Percentiles rank a stretch among this genome's conserved stretches.
phyloP scores from a whole-genome alignment of 345 rosid species.

The Aethionema arabicum region DNA sequence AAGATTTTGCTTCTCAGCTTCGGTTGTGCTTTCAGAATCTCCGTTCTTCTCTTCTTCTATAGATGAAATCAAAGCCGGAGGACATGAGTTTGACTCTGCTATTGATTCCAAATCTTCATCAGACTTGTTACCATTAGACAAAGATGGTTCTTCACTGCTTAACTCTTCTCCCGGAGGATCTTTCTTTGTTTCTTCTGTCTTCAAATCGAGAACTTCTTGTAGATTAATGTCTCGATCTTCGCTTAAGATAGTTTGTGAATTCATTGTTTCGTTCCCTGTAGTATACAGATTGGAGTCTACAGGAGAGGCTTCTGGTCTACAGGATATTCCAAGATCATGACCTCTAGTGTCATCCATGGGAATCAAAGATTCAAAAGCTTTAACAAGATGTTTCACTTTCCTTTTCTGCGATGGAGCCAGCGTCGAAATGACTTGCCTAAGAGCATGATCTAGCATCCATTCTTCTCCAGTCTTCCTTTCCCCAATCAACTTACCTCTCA shows the following conservation, averaged over 20 bases:
- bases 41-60: constrained; percentile 28
- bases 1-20: constrained; percentile 47
- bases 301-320: not conserved
- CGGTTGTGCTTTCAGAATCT: constrained; percentile 35
- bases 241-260: not conserved
- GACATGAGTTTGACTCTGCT: constrained; percentile 22
- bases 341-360: constrained; percentile 34
- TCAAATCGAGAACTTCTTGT: constrained; percentile 11
- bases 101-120: constrained; percentile 29
- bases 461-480: constrained; percentile 76
- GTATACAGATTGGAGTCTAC: not conserved
- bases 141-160: constrained; percentile 23
- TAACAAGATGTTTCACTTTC: constrained; percentile 77
- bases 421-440: constrained; percentile 65
- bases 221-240: constrained; percentile 9
- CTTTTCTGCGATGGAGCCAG: constrained; percentile 70
- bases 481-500: constrained; percentile 56
- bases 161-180: constrained; percentile 30
- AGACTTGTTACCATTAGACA: constrained; percentile 16
- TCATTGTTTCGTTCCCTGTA: constrained; percentile 17
- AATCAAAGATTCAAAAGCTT: constrained; percentile 78
- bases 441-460: constrained; percentile 98
- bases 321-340: constrained; percentile 21
- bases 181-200: constrained; percentile 16
- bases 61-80: constrained; percentile 1